Conservation (phyloP, 2,329 filamentous ascomycete species). For the Neofusicoccum ribis region DNA sequence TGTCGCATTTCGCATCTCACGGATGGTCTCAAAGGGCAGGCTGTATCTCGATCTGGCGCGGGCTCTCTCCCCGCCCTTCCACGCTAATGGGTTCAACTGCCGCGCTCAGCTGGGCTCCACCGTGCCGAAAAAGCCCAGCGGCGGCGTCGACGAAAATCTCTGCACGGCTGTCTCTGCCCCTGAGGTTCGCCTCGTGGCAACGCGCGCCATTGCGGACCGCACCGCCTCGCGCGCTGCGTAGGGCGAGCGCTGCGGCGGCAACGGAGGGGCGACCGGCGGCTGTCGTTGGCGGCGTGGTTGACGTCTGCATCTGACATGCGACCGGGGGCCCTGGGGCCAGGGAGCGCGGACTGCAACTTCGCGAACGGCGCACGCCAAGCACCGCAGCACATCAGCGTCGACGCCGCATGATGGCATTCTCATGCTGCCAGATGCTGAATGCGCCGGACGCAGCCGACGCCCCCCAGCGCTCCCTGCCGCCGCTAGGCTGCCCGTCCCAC, state of each 20-base stretch:
- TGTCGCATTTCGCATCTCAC: constrained; percentile 14
- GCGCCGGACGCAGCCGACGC: neutral
- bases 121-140: neutral
- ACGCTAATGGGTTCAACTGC: constrained; percentile 11
- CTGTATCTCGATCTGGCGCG: constrained; percentile 9
- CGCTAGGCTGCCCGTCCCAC: neutral
- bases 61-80: constrained; percentile 1
- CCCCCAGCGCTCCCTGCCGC: neutral
- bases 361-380: neutral
- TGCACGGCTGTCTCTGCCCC: neutral
- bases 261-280: constrained; percentile 1
- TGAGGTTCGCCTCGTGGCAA: constrained; percentile 12
- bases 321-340: neutral
- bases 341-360: neutral
- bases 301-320: constrained; percentile 8
- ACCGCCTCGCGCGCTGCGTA: constrained; percentile 3
- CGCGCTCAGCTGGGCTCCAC: constrained; percentile 13
- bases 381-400: neutral
- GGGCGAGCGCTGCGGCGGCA: neutral
- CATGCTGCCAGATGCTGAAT: neutral
- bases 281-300: constrained; percentile 10
- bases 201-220: constrained; percentile 15
- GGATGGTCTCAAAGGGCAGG: constrained; percentile 4
- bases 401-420: constrained; percentile 13
- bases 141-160: constrained; percentile 11